phyloP scores from a whole-genome alignment of 1,139 yeast genomes.

The Nakaseomyces delphensis region DNA sequence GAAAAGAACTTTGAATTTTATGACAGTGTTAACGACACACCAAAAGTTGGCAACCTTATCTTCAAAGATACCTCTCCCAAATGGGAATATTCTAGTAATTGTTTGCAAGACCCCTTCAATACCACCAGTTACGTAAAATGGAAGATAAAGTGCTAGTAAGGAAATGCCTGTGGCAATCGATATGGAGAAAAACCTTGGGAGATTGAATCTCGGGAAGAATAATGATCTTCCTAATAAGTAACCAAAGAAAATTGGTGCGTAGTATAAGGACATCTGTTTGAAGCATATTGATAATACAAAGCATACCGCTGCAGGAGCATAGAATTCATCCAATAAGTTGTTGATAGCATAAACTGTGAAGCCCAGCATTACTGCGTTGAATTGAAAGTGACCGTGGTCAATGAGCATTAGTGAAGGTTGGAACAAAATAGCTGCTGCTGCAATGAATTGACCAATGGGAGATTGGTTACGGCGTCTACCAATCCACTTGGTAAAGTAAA shows the following conservation, averaged over 20 bases:
- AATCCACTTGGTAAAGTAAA: slow-evolving; percentile 57
- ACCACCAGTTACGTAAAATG: slow-evolving; percentile 45
- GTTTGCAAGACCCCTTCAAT: slow-evolving; percentile 37
- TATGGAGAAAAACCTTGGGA: slow-evolving; percentile 48
- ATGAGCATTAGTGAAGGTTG: slow-evolving; percentile 77
- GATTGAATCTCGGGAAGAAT: slow-evolving; percentile 33
- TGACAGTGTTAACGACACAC: slow-evolving; percentile 76
- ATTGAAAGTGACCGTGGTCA: slow-evolving; percentile 97
- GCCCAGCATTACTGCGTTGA: slow-evolving; percentile 90
- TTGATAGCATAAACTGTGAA: slow-evolving; percentile 59
- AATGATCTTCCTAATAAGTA: slow-evolving; percentile 38
- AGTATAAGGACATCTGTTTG: slow-evolving; percentile 94
- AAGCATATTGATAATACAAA: slow-evolving; percentile 73
- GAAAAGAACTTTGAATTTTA: slow-evolving; percentile 59
- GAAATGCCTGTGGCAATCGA: slow-evolving; percentile 56
- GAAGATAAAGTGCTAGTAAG: slow-evolving; percentile 46
- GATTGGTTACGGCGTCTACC: slow-evolving; percentile 44
- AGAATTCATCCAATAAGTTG: slow-evolving; percentile 55
- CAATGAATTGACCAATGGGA: slow-evolving; percentile 68
- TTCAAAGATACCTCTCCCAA: slow-evolving; percentile 89
- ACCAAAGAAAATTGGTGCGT: slow-evolving; percentile 80
- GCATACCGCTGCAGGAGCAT: slow-evolving; percentile 64
- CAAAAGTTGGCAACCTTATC: slow-evolving; percentile 96
- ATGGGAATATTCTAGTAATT: slow-evolving; percentile 74
- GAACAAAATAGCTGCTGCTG: slow-evolving; percentile 63